Percentiles rank a stretch among this genome's conserved stretches.
Evolutionary conservation across 306 rosid species (phyloP).

Genomic region (Cucurbita maxima): DNA sequence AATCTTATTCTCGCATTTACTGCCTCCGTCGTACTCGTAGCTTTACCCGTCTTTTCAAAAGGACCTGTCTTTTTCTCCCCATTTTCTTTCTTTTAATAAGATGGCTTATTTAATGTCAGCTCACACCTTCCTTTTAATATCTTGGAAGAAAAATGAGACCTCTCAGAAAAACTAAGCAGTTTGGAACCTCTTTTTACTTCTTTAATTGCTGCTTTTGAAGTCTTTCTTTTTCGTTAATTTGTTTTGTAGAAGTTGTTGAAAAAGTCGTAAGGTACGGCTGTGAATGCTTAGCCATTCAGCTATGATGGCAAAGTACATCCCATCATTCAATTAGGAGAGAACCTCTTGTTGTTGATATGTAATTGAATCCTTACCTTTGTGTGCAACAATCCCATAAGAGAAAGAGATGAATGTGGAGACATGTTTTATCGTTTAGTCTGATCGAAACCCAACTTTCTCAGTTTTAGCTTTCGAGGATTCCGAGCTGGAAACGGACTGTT

Average conservation of each 20-base stretch:
- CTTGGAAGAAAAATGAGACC: neutral
- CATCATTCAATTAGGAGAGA: neutral
- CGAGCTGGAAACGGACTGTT: neutral
- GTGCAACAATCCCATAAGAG: neutral
- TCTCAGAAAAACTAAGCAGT: neutral
- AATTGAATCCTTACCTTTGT: neutral
- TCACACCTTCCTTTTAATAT: neutral
- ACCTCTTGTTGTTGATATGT: neutral
- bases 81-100: neutral
- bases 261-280: neutral
- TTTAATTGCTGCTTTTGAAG: neutral
- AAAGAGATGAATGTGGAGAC: neutral
- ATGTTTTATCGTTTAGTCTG: too few relatives aligned
- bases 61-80: neutral
- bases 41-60: neutral
- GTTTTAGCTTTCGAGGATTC: neutral
- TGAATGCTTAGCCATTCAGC: neutral
- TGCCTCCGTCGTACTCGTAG: neutral
- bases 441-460: too few relatives aligned
- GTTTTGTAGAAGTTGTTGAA: neutral
- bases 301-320: neutral
- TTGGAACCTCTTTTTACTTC: neutral
- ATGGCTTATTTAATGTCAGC: neutral
- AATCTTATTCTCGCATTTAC: constrained; percentile 9
- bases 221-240: neutral